phyloP scores from a whole-genome alignment of 2,329 filamentous ascomycete genomes.

The Pseudogymnoascus sp. region DNA sequence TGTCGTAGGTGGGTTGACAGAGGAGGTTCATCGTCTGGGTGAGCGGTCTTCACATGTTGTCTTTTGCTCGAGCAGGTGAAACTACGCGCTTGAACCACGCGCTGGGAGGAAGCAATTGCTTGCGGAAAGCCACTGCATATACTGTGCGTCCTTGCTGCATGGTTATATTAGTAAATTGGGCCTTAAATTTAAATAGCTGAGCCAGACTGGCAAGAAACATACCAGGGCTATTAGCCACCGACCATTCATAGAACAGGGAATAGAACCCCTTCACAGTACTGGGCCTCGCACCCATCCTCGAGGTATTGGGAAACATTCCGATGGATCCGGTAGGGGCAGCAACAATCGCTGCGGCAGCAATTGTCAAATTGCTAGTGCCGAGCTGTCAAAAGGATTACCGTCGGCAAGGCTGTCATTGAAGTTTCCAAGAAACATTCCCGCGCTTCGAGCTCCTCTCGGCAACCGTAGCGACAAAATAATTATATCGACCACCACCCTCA shows the following conservation, averaged over 20 bases:
- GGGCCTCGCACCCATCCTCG: background rate
- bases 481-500: conserved; percentile 5
- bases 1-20: conserved; percentile 22
- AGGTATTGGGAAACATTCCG: background rate
- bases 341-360: conserved; percentile 12
- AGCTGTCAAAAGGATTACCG: conserved; percentile 1
- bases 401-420: conserved; percentile 1
- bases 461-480: conserved; percentile 18
- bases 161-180: background rate
- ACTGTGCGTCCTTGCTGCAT: conserved; percentile 2
- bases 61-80: background rate
- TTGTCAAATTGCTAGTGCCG: conserved; percentile 6
- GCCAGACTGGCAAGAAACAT: background rate
- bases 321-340: background rate
- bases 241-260: conserved; percentile 8
- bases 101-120: background rate
- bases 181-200: background rate
- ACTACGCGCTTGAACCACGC: background rate
- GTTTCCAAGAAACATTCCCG: conserved; percentile 18
- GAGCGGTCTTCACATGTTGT: background rate
- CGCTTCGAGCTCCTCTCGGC: conserved; percentile 15
- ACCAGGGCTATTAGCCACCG: conserved; percentile 10
- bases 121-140: background rate
- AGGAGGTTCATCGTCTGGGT: conserved; percentile 13
- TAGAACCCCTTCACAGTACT: conserved; percentile 10